These are phyloP conservation scores for Kluyveromyces nonfermentans DNA, from an alignment of 805 yeast genomes.

Conservation along the genomic window DNA sequence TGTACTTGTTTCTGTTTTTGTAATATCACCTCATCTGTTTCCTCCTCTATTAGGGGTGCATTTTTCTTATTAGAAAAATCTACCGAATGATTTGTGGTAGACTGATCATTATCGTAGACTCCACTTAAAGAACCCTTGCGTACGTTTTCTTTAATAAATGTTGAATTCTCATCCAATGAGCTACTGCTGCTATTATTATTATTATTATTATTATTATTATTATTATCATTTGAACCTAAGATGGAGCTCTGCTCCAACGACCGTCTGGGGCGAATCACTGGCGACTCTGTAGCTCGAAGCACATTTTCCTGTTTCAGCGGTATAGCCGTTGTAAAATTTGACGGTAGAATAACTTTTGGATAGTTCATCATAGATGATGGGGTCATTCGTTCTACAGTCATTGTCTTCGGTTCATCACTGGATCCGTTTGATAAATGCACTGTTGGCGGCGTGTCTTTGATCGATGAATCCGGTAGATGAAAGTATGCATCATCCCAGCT, in stretches of 20 bases:
- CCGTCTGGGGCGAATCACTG: slow-evolving; percentile 17
- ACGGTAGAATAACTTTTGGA: slow-evolving; percentile 22
- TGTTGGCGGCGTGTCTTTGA: not conserved
- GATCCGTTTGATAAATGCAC: not conserved
- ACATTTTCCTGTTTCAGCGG: slow-evolving; percentile 9
- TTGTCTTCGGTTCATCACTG: too few species aligned
- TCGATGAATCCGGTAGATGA: slow-evolving; percentile 17
- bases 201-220: not conserved
- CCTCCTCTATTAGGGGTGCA: slow-evolving; percentile 11
- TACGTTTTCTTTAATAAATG: too few species aligned
- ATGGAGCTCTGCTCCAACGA: not conserved
- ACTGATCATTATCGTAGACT: too few species aligned
- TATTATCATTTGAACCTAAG: not conserved
- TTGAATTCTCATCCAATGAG: too few species aligned
- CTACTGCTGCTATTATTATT: not conserved
- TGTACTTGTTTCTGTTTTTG: slow-evolving; percentile 38
- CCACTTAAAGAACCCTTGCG: too few species aligned
- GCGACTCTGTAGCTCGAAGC: slow-evolving; percentile 21
- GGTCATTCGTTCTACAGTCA: slow-evolving; percentile 6
- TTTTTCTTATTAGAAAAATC: too few species aligned
- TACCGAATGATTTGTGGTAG: too few species aligned
- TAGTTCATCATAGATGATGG: slow-evolving; percentile 18
- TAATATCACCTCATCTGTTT: slow-evolving; percentile 10
- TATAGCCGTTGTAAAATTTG: slow-evolving; percentile 7
- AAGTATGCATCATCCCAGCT: slow-evolving; percentile 24